Percentiles rank a stretch among this genome's conserved stretches.
phyloP scores from a whole-genome alignment of 257 asterid genomes.

The Solanum virginianum region DNA sequence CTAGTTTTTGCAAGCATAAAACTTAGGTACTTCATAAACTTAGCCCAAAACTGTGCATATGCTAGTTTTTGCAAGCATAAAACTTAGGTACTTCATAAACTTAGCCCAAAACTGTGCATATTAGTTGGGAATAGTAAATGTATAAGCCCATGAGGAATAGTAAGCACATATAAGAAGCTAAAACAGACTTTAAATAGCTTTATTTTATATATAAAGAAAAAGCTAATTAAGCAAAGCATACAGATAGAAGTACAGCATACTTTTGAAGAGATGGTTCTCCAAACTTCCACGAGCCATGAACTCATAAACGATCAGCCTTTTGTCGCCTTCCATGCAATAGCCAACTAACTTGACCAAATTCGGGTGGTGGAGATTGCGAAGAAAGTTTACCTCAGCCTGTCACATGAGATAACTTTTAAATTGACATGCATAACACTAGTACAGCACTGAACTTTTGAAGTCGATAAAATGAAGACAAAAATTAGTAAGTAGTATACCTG shows the following conservation, averaged over 20 bases:
- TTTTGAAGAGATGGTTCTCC: slow-evolving; percentile 88
- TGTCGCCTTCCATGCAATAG: slow-evolving; percentile 74
- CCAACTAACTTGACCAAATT: slow-evolving; percentile 76
- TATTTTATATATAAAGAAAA: no score
- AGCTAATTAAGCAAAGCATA: no score
- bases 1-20: no score
- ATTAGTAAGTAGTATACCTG: slow-evolving; percentile 25
- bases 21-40: no score
- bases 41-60: no score
- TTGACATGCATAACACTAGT: neutral
- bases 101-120: no score
- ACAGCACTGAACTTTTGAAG: neutral
- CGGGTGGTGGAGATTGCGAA: slow-evolving; percentile 66
- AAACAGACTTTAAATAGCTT: no score
- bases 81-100: no score
- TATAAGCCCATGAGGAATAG: no score
- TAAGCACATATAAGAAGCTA: no score
- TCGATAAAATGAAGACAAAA: neutral
- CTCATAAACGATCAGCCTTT: slow-evolving; percentile 79
- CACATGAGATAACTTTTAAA: slow-evolving; percentile 2
- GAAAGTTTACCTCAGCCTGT: slow-evolving; percentile 81
- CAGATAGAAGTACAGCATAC: slow-evolving; percentile 18
- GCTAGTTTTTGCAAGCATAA: no score
- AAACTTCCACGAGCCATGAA: slow-evolving; percentile 89
- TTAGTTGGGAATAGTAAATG: no score